A percentile compares a stretch with the other conserved stretches of the same genome.
Conservation (phyloP, 208 protist genomes). For the Trypanosomatidae sp. region DNA sequence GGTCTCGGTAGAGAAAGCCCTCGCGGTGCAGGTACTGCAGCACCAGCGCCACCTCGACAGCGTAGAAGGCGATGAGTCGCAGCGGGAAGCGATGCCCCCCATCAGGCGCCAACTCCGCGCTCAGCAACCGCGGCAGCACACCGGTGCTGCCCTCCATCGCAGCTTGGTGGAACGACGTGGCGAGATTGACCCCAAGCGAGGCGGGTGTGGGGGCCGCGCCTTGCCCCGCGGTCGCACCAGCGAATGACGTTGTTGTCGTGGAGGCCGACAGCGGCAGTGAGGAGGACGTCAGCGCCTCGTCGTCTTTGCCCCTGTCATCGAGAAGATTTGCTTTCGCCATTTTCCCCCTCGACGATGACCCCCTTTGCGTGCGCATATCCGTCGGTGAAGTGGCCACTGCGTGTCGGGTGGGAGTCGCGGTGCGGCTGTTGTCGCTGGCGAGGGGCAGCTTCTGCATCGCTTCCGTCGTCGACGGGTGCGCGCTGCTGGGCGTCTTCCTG, state of each 20-base stretch:
- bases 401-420: background rate
- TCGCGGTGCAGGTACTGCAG: conserved; percentile 87
- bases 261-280: background rate
- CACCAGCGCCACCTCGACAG: conserved; percentile 86
- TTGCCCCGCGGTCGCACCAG: conserved; percentile 2
- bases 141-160: conserved; percentile 30
- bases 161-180: conserved; percentile 26
- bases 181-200: conserved; percentile 27
- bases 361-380: background rate
- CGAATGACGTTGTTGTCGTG: background rate
- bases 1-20: conserved; percentile 91
- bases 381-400: background rate
- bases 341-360: background rate
- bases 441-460: background rate
- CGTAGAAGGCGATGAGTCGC: conserved; percentile 86
- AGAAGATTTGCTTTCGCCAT: background rate
- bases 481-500: background rate
- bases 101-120: conserved; percentile 36
- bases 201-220: conserved; percentile 8
- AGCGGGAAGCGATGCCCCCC: conserved; percentile 61
- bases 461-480: background rate
- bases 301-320: background rate
- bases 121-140: conserved; percentile 11
- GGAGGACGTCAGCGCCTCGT: background rate
- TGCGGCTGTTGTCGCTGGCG: background rate